Evolutionary conservation across 495 filamentous ascomycete genomes (phyloP), one percentile per base, ranked within the genome.

Genomic region (Choiromyces venosus): DNA sequence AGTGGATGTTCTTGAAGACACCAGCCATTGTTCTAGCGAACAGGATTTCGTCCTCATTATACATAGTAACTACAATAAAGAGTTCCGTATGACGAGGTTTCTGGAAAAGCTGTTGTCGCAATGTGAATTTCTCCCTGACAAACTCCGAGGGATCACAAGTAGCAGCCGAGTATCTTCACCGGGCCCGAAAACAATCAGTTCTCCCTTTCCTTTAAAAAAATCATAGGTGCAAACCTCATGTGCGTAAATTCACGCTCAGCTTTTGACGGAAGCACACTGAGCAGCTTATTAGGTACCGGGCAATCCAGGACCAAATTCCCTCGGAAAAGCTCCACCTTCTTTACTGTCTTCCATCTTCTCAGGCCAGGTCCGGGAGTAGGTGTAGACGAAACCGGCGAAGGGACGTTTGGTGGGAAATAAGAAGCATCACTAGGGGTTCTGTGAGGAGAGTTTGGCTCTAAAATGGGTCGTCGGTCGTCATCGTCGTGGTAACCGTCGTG

Each of bases 1-100:
- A 92, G 83, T 97, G 92, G 76, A 99, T 91, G 81, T 99, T 99
- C 84, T 97, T 97, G 85, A 98, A 91, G 1, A 99, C 94, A 83
- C 96, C 96, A 10, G 91, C 92, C 93, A 99, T 92, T 4, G 96
- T 99, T 44, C 96, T 89, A 46, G 96, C 93, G 80, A 99, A 97
- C 25, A 98, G 87, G 73, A 97, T 91, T 73, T 98, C 96, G 81
- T 99, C 93, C 82, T 99, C 96, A 79, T 99, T 99, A 84, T 93
- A 99, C 96, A 99, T 99, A 39, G 96, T 99, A 56, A 99, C 87
- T 10, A 92, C 95, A 80, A 99, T 97, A 83, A 99, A 98, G 0
- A 99, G 86, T 84, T 99, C 96, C 0, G 96, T 99, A 78, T 96
- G 90, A 61, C 96, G 86, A 16, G 93, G 90, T 83, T 97, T 97